Evolutionary conservation across 2,329 filamentous ascomycete genomes (phyloP), one percentile per base, ranked within the genome.

Genomic region (Exophiala viscosa): DNA sequence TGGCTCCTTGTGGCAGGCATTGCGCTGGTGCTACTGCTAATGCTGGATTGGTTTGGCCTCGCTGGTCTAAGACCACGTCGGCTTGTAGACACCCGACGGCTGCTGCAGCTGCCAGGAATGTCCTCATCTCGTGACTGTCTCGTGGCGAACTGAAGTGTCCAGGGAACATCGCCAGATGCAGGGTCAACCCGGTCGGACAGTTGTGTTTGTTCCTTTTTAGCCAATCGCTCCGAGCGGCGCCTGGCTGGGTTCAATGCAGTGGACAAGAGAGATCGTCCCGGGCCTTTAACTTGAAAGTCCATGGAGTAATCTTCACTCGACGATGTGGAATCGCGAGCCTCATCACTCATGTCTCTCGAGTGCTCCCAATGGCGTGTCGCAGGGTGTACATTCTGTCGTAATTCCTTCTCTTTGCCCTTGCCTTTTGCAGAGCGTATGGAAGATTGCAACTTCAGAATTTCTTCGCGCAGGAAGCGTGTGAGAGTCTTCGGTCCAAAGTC

Each of bases 401-500:
- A 5, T 9, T 48, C 52, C 41, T 48, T 54, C 28, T 33, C 40
- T 47, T 53, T 55, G 5, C 52, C 57, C 33, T 58, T 57, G 10
- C 39, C 45, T 13, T 44, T 50, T 2, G 32, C 23, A 15, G 17
- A 31, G 8, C 7, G 6, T 4, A 31, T n/a, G 35, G 20, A 14
- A n/a, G 39, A 35, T 14, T 18, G 50, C 18, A 54, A 40, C 18
- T 48, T 58, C 9, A 51, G 45, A 14, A 57, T 38, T 35, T 58
- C 51, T 23, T 47, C 35, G 13, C 56, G 49, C 36, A 62, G 34
- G 38, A 54, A 62, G 14, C 47, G 14, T 15, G 28, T 41, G 43
- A 61, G 39, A 5, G 52, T 55, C 23, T 57, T 23, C 6, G 59
- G 57, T 8, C 59, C 55, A 35, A 60, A 62, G 20, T 60, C 53